Conservation (phyloP, 2,329 filamentous ascomycete genomes). For the Xylariales sp. region DNA sequence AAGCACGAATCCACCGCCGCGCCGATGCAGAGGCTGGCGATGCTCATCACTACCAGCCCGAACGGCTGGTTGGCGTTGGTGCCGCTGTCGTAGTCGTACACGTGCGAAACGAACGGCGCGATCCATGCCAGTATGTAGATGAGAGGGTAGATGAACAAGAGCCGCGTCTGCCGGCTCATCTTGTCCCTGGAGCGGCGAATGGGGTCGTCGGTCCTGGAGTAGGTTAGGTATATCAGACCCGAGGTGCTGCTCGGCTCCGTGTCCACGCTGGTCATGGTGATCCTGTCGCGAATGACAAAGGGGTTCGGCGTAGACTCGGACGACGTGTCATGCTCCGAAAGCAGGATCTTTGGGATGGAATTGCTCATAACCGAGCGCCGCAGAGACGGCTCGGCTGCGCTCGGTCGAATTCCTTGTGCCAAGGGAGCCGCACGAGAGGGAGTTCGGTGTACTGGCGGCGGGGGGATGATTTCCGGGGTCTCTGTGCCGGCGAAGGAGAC, state of each 20-base stretch:
- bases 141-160: conserved; percentile 72
- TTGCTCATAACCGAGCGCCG: neutral
- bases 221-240: conserved; percentile 13
- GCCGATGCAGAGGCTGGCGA: conserved; percentile 59
- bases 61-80: conserved; percentile 39
- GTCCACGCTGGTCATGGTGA: neutral
- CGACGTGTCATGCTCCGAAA: neutral
- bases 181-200: conserved; percentile 41
- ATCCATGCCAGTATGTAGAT: conserved; percentile 71
- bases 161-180: conserved; percentile 63
- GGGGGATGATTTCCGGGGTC: neutral
- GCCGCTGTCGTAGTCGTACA: conserved; percentile 47
- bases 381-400: neutral
- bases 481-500: conserved; percentile 7
- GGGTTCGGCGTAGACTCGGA: neutral
- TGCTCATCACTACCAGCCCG: conserved; percentile 48
- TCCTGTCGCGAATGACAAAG: neutral
- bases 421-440: neutral
- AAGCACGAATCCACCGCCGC: conserved; percentile 64
- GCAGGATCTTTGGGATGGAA: neutral
- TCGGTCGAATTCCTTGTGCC: neutral
- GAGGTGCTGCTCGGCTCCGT: neutral
- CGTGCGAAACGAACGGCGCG: conserved; percentile 63
- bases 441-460: neutral
- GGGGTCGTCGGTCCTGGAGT: conserved; percentile 22